Base-by-base conservation (phyloP, 192 early-diverging fungal genomes). In the Backusella sp. region DNA sequence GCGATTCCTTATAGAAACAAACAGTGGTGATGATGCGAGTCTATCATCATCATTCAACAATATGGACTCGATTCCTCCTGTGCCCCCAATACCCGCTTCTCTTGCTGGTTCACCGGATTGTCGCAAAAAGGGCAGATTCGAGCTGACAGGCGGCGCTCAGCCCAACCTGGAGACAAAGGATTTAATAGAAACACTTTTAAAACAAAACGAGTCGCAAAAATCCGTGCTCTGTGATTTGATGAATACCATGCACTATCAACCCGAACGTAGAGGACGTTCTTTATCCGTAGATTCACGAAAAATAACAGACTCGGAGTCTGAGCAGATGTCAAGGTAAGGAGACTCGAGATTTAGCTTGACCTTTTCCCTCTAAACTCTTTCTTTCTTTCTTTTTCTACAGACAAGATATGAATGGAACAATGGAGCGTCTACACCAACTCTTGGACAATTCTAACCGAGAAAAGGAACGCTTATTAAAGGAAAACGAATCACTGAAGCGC, bases 201-300 rank as follows among this genome's bases (percentile, higher is more conserved):
- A 85, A 19, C 87, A 88, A 42, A 88, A 84, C 26, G 87, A 88
- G 26, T 72, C 73, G 3, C 85, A 86, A 56, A 81, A 85, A n/a
- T 70, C 41, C 11, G 42, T 86, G 4, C 44, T 88, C 12, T 56
- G 49, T 19, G 87, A 87, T 28, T 65, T 85, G 28, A 62, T 71
- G 36, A 37, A 11, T 42, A 37, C 68, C 1, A 53, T 71, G 68
- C 17, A 66, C 7, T 12, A 53, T 14, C 28, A 49, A 36, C 26
- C 21, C 3, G 23, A 21, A 15, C 46, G 39, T 21, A 70, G 32
- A 6, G 28, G 73, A 37, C 70, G 68, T 66, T 68, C 68, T 6
- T 41, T 44, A 71, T 71, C 70, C n/a, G 32, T 68, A 15, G 70
- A 71, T 46, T 42, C 70, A 7, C 41, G 28, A 44, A 68, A 32